These are phyloP conservation scores for Terfezia claveryi DNA, from an alignment of 495 filamentous ascomycete genomes.

Conservation along the genomic window DNA sequence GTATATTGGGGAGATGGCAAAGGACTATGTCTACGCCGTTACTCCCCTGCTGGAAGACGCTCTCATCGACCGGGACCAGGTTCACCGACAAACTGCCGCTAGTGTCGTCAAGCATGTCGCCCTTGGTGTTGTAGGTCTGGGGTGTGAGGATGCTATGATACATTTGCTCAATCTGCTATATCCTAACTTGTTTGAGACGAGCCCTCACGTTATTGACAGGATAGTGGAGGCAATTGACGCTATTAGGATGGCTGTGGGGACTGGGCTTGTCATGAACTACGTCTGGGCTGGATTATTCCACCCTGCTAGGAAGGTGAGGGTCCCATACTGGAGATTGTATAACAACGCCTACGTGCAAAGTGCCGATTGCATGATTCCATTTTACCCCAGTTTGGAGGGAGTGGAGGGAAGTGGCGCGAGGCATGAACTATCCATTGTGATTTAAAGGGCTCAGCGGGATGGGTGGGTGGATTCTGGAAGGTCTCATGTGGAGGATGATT, in stretches of 20 bases:
- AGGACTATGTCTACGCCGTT: constrained; percentile 97
- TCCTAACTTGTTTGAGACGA: constrained; percentile 96
- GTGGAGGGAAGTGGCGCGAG: constrained; percentile 48
- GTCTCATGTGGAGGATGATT: no score
- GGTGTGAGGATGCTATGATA: constrained; percentile 97
- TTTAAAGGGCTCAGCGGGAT: constrained; percentile 26
- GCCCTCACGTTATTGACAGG: constrained; percentile 93
- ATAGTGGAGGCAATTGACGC: constrained; percentile 94
- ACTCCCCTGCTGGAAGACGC: constrained; percentile 95
- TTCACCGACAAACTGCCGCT: constrained; percentile 91
- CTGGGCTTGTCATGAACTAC: constrained; percentile 86
- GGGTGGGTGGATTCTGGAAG: no score
- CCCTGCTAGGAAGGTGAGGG: constrained; percentile 77
- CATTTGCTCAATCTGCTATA: constrained; percentile 90
- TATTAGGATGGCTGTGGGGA: constrained; percentile 81
- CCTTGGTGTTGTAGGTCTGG: constrained; percentile 81
- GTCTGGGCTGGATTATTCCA: constrained; percentile 96
- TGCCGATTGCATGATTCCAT: constrained; percentile 87
- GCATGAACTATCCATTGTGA: constrained; percentile 60
- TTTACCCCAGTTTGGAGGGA: constrained; percentile 57
- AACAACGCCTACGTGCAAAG: constrained; percentile 92
- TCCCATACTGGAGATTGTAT: constrained; percentile 85
- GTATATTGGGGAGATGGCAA: constrained; percentile 98
- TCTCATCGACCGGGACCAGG: constrained; percentile 92
- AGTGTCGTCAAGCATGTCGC: constrained; percentile 94